A percentile compares a stretch with the other conserved stretches of the same genome.
These are phyloP conservation scores for Alternaria consortialis DNA, from an alignment of 2,329 filamentous ascomycete genomes.

Conservation along the genomic window DNA sequence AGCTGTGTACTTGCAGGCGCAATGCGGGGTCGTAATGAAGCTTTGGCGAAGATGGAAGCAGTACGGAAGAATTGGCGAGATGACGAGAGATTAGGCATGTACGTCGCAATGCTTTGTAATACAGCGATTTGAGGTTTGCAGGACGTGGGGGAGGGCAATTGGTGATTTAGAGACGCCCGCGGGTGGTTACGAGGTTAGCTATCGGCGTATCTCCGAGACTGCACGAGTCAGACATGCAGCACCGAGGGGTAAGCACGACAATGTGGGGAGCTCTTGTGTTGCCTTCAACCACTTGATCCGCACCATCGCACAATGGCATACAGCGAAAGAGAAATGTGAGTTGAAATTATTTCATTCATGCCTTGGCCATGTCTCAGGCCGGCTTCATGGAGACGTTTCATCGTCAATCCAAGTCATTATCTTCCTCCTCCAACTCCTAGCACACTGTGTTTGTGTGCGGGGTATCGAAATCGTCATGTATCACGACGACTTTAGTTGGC, in stretches of 20 bases:
- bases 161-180: constrained; percentile 1
- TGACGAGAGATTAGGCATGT: constrained; percentile 32
- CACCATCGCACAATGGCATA: constrained; percentile 1
- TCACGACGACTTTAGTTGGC: constrained; percentile 24
- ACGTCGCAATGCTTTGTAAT: constrained; percentile 16
- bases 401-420: constrained; percentile 20
- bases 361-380: constrained; percentile 11
- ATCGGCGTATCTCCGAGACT: constrained; percentile 22
- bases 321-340: neutral
- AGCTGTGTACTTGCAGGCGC: constrained; percentile 13
- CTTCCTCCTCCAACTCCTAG: constrained; percentile 17
- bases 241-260: constrained; percentile 26
- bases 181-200: constrained; percentile 11
- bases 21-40: constrained; percentile 23
- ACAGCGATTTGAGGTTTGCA: constrained; percentile 10
- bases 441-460: constrained; percentile 7
- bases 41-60: constrained; percentile 20
- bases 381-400: constrained; percentile 13
- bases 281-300: constrained; percentile 5
- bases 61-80: constrained; percentile 26
- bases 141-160: constrained; percentile 6
- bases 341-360: constrained; percentile 16
- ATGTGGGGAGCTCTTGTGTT: constrained; percentile 16
- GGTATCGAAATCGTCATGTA: constrained; percentile 21
- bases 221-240: constrained; percentile 26